A percentile compares a stretch with the other conserved stretches of the same genome.
Conservation (phyloP, 179 eudicot species). For the Drosera spatulata region DNA sequence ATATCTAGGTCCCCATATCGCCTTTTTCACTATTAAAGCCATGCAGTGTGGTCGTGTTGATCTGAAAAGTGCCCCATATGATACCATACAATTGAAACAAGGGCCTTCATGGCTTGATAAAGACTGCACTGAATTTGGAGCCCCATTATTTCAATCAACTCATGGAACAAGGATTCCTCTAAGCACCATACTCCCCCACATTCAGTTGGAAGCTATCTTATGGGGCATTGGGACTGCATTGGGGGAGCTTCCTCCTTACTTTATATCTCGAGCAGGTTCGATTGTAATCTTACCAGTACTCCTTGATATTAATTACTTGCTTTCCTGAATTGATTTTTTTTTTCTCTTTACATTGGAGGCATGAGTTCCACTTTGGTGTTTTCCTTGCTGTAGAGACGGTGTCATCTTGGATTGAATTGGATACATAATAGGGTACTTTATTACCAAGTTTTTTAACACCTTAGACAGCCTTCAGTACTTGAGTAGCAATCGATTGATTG, state of each 20-base stretch:
- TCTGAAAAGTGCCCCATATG: conserved; percentile 87
- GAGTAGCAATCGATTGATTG: too few species aligned
- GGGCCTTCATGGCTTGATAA: conserved; percentile 92
- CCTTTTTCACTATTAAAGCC: conserved; percentile 89
- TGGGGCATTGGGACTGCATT: conserved; percentile 99
- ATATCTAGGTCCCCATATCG: conserved; percentile 94
- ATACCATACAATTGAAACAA: conserved; percentile 74
- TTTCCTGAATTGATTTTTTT: too few species aligned
- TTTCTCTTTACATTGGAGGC: not conserved
- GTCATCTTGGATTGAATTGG: not conserved
- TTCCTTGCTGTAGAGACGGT: not conserved
- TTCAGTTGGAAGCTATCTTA: conserved; percentile 79
- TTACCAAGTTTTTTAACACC: too few species aligned
- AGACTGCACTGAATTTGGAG: conserved; percentile 80
- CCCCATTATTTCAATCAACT: conserved; percentile 48
- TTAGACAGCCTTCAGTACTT: too few species aligned
- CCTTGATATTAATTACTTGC: too few species aligned
- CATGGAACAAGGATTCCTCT: conserved; percentile 61
- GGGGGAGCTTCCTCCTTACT: conserved; percentile 99
- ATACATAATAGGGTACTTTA: too few species aligned
- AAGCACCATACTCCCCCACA: conserved; percentile 83
- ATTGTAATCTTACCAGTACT: too few species aligned
- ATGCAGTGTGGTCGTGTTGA: conserved; percentile 95
- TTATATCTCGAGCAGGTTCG: conserved; percentile 94
- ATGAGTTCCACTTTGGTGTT: not conserved